Percentiles rank a stretch among this genome's conserved stretches.
phyloP scores from a whole-genome alignment of 495 filamentous ascomycete species.

The Talaromyces adpressus region DNA sequence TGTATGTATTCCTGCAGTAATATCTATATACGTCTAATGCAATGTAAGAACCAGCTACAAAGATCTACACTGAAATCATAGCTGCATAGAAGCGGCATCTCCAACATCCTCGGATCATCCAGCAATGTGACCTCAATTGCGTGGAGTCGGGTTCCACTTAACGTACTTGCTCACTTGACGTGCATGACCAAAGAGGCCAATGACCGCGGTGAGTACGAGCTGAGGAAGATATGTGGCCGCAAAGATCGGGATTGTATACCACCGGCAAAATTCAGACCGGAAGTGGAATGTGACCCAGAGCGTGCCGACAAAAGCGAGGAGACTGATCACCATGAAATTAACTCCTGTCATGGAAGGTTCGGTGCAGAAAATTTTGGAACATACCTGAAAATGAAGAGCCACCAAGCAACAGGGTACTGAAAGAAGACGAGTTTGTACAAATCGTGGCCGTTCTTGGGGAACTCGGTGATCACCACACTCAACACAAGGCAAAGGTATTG shows the following conservation, averaged over 20 bases:
- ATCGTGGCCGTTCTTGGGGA: conserved; percentile 15
- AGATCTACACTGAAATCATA: neutral
- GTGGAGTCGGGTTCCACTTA: conserved; percentile 27
- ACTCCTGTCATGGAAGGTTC: neutral
- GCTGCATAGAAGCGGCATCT: neutral
- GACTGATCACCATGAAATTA: conserved; percentile 6
- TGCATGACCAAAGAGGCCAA: conserved; percentile 28
- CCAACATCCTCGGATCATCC: neutral
- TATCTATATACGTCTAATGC: neutral
- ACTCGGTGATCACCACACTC: conserved; percentile 23
- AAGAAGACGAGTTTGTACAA: conserved; percentile 23
- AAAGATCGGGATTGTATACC: conserved; percentile 20
- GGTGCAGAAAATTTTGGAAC: conserved; percentile 2
- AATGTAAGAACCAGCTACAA: neutral
- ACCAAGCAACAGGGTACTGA: conserved; percentile 26
- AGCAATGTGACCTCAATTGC: conserved; percentile 12
- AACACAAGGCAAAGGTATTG: conserved; percentile 24
- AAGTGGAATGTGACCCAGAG: conserved; percentile 23
- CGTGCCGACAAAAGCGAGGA: conserved; percentile 20
- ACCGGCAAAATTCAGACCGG: conserved; percentile 21
- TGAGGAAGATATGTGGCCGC: conserved; percentile 21
- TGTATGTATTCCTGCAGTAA: neutral
- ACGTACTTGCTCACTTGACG: conserved; percentile 24
- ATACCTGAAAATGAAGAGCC: conserved; percentile 31
- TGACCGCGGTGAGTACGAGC: conserved; percentile 21